Conservation (phyloP, 495 filamentous ascomycete species). For the Xylona heveae region DNA sequence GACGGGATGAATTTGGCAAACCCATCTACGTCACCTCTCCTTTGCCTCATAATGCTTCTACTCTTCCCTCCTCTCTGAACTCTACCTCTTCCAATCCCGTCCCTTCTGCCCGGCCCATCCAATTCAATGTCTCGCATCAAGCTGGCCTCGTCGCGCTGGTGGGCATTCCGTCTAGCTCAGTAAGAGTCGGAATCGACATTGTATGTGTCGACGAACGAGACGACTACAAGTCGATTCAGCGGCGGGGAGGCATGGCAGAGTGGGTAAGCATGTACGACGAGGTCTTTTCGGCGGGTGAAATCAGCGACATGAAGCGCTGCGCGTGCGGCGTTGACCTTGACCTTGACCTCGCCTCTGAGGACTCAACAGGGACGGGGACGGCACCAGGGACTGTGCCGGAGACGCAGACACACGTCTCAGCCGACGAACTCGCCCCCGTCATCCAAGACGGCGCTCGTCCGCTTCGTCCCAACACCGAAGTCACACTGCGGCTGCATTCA, state of each 20-base stretch:
- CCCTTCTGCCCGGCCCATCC: constrained; percentile 19
- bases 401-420: constrained; percentile 13
- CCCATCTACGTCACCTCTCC: constrained; percentile 4
- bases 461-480: constrained; percentile 10
- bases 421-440: constrained; percentile 13
- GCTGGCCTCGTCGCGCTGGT: constrained; percentile 51
- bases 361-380: no score
- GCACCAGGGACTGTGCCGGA: no score
- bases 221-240: constrained; percentile 24
- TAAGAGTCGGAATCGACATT: constrained; percentile 15
- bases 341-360: neutral
- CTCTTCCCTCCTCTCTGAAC: no score
- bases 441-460: constrained; percentile 13
- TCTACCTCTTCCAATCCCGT: no score
- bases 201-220: constrained; percentile 46
- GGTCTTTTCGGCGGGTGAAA: constrained; percentile 43
- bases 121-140: constrained; percentile 85
- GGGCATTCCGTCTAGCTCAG: constrained; percentile 22
- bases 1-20: constrained; percentile 8
- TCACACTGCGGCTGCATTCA: constrained; percentile 9
- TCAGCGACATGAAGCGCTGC: constrained; percentile 33
- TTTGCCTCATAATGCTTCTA: constrained; percentile 8
- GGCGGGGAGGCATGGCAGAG: constrained; percentile 29
- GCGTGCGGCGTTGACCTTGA: constrained; percentile 9
- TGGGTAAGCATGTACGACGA: constrained; percentile 66